These are phyloP conservation scores for Botrytis sinoallii DNA, from an alignment of 2,329 filamentous ascomycete genomes.

Conservation along the genomic window DNA sequence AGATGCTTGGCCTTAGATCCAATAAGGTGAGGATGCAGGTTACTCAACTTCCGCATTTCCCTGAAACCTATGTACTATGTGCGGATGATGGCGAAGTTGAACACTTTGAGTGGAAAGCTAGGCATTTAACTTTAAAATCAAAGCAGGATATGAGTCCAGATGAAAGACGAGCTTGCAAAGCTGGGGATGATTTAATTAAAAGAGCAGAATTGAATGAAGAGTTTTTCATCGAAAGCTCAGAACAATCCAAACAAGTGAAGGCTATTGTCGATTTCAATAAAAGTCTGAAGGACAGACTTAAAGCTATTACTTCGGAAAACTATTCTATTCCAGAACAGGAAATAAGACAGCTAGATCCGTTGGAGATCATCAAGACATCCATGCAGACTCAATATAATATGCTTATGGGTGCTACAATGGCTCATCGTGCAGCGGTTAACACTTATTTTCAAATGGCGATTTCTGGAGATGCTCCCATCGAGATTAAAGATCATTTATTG, in stretches of 20 bases:
- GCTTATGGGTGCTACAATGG: neutral
- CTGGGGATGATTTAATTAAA: neutral
- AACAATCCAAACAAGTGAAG: neutral
- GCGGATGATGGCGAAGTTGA: neutral
- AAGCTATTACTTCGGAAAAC: neutral
- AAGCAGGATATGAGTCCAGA: slow-evolving; percentile 7
- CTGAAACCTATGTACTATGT: neutral
- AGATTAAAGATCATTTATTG: neutral
- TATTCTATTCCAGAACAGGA: neutral
- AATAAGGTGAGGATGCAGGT: neutral
- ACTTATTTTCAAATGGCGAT: neutral
- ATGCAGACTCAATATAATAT: neutral
- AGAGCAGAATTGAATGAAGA: neutral
- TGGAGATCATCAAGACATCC: neutral
- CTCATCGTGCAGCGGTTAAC: neutral
- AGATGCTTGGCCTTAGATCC: slow-evolving; percentile 6
- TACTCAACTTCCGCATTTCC: neutral
- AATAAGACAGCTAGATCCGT: no score
- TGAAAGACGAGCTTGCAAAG: neutral
- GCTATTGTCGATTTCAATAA: neutral
- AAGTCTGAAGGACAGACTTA: neutral
- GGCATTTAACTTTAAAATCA: neutral
- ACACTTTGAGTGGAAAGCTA: neutral
- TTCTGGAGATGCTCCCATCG: neutral
- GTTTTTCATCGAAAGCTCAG: neutral